These are phyloP conservation scores for Hygrophila difformis DNA, from an alignment of 257 asterid species.

Conservation along the genomic window DNA sequence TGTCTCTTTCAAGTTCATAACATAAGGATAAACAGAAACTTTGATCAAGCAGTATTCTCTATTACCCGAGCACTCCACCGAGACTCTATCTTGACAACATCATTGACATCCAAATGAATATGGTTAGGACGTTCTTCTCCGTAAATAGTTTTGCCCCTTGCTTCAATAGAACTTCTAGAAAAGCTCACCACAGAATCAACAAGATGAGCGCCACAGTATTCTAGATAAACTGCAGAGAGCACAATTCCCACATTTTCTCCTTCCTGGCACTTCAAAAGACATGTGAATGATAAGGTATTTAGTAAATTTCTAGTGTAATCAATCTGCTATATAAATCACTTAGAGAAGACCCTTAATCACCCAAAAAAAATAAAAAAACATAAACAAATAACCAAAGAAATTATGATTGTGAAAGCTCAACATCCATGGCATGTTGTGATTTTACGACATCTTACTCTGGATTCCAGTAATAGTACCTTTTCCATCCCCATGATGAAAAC, in stretches of 20 bases:
- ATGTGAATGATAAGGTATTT: constrained; percentile 6
- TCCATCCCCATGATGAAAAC: background rate
- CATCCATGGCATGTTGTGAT: constrained; percentile 6
- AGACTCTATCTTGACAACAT: constrained; percentile 57
- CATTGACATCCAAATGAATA: constrained; percentile 49
- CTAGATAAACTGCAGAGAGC: constrained; percentile 46
- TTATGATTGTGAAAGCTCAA: constrained; percentile 1
- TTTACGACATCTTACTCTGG: background rate
- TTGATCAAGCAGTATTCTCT: constrained; percentile 5
- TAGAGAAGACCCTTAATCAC: constrained; percentile 10
- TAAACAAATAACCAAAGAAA: too few species aligned
- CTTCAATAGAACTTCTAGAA: constrained; percentile 46
- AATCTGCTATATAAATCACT: constrained; percentile 6
- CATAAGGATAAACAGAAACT: constrained; percentile 3
- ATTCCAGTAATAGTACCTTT: background rate
- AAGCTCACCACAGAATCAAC: constrained; percentile 43
- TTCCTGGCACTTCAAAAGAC: constrained; percentile 41
- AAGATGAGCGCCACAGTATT: constrained; percentile 29
- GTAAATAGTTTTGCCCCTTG: constrained; percentile 27
- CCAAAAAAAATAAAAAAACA: constrained; percentile 7
- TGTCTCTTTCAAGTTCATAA: constrained; percentile 9
- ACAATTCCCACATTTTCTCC: constrained; percentile 24
- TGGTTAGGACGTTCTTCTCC: constrained; percentile 24
- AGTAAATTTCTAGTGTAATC: constrained; percentile 1
- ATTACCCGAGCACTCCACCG: constrained; percentile 56